A percentile compares a stretch with the other conserved stretches of the same genome.
Evolutionary conservation across 306 rosid genomes (phyloP).

Genomic region (Hippophae tibetana): DNA sequence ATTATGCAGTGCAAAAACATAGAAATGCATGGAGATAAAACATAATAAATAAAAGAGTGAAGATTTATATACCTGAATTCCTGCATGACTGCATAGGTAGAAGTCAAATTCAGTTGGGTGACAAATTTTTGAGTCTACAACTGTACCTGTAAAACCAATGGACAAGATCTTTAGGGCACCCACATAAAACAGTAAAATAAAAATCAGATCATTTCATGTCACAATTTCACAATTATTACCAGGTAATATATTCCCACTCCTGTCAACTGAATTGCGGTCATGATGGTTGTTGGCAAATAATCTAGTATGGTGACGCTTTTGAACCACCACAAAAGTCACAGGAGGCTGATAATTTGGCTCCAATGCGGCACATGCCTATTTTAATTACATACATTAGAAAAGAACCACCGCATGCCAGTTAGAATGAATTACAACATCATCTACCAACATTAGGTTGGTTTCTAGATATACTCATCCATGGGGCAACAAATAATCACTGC

Average conservation of each 20-base stretch:
- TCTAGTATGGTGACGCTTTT: slow-evolving; percentile 93
- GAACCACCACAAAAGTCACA: slow-evolving; percentile 94
- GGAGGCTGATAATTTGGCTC: slow-evolving; percentile 98
- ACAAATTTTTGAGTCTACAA: slow-evolving; percentile 92
- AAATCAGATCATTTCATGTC: not conserved
- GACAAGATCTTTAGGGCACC: slow-evolving; percentile 2
- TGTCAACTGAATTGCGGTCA: slow-evolving; percentile 55
- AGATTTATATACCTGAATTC: slow-evolving; percentile 56
- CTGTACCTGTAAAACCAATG: slow-evolving; percentile 53
- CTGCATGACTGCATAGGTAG: slow-evolving; percentile 92
- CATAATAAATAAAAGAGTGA: not conserved
- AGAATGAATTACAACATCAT: no score
- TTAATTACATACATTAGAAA: no score
- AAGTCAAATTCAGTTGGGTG: slow-evolving; percentile 95
- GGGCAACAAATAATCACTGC: no score
- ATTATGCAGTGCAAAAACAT: not conserved
- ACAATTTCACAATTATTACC: slow-evolving; percentile 29
- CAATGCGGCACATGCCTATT: slow-evolving; percentile 82
- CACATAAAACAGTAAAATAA: not conserved
- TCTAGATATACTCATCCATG: no score
- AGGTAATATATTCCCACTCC: slow-evolving; percentile 90
- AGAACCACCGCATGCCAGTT: no score
- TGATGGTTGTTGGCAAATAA: slow-evolving; percentile 71
- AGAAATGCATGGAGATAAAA: not conserved
- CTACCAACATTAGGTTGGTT: no score